Evolutionary conservation across 352 stramenopile genomes (phyloP).

Genomic region (Phytopythium kandeliae): DNA sequence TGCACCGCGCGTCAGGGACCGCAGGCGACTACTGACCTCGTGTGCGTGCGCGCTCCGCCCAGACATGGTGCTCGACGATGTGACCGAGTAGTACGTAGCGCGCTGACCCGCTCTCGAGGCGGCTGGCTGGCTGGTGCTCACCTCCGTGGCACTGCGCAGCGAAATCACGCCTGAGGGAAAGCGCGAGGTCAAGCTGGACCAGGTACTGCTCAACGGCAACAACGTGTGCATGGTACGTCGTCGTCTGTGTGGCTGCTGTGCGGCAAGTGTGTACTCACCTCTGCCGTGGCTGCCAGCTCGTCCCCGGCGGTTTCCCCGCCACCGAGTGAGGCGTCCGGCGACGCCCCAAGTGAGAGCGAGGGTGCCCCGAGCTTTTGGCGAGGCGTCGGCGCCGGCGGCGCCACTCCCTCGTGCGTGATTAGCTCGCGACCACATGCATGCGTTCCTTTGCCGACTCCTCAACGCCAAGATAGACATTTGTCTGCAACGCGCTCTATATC

Average conservation of each 20-base stretch:
- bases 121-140: too few relatives aligned
- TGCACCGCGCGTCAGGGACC: too few relatives aligned
- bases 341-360: not conserved
- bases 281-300: conserved; percentile 32
- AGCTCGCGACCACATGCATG: too few relatives aligned
- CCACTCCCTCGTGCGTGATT: not conserved
- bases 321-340: not conserved
- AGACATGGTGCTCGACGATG: conserved; percentile 94
- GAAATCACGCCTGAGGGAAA: conserved; percentile 86
- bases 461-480: not conserved
- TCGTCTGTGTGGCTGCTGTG: too few relatives aligned
- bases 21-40: not conserved
- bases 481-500: conserved; percentile 1
- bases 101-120: too few relatives aligned
- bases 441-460: too few relatives aligned
- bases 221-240: conserved; percentile 92
- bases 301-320: conserved; percentile 69
- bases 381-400: too few relatives aligned
- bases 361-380: too few relatives aligned
- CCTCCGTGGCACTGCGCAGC: too few relatives aligned
- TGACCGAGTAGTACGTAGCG: conserved; percentile 88
- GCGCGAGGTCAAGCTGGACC: conserved; percentile 82
- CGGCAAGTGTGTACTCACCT: not conserved
- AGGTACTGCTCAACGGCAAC: conserved; percentile 99
- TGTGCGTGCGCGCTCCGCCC: not conserved